Percentiles rank a stretch among this genome's conserved stretches.
Conservation (phyloP, 2,329 filamentous ascomycete genomes). For the Xylariaceae sp. region DNA sequence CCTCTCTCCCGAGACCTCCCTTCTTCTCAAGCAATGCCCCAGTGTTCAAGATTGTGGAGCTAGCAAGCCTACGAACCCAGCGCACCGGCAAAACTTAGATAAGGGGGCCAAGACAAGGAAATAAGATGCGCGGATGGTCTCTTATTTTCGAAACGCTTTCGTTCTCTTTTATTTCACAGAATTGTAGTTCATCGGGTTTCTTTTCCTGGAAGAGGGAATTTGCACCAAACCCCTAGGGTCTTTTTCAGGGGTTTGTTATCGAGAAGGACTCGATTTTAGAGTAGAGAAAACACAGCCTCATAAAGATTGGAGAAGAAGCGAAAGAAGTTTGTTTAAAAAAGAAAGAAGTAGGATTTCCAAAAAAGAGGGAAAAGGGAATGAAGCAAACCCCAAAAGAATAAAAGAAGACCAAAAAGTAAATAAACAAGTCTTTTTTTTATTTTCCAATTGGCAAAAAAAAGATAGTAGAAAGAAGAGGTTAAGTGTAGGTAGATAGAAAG, state of each 20-base stretch:
- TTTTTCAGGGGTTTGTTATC: constrained; percentile 9
- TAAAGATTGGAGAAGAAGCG: not conserved
- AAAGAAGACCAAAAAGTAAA: not conserved
- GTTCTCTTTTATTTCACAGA: constrained; percentile 7
- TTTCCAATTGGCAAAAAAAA: no score
- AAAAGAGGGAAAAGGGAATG: not conserved
- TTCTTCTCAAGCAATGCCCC: not conserved
- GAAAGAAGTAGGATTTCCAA: not conserved
- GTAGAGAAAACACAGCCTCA: constrained; percentile 6
- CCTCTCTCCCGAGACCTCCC: not conserved
- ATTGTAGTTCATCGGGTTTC: no score
- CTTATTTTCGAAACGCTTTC: constrained; percentile 12
- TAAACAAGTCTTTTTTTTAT: no score
- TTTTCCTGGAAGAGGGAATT: no score
- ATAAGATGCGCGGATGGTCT: constrained; percentile 12
- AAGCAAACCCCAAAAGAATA: not conserved
- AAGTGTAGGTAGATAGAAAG: no score
- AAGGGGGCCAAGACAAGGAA: not conserved
- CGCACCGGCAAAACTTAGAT: not conserved
- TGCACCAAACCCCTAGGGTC: constrained; percentile 1
- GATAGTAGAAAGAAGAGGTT: no score
- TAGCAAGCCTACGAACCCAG: not conserved
- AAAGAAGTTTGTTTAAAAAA: not conserved
- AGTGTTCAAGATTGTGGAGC: not conserved
- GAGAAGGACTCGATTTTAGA: not conserved